phyloP scores from a whole-genome alignment of 2,329 filamentous ascomycete species.

The Mycocentrospora acerina region DNA sequence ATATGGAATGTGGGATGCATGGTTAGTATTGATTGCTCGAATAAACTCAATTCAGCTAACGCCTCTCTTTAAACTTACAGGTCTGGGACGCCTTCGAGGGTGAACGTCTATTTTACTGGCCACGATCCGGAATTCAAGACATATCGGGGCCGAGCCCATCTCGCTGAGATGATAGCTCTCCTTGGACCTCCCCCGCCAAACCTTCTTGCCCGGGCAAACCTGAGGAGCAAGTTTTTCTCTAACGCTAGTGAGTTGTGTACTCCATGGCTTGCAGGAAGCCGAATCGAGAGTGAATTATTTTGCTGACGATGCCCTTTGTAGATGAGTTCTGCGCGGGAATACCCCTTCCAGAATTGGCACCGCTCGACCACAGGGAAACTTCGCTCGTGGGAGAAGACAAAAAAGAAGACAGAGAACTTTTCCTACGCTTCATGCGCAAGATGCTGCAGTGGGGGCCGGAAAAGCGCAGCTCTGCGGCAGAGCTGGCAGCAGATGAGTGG shows the following conservation, averaged over 20 bases:
- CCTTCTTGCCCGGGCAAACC: slow-evolving; percentile 11
- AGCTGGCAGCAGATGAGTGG: slow-evolving; percentile 20
- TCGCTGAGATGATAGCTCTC: slow-evolving; percentile 28
- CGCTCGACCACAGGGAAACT: slow-evolving; percentile 24
- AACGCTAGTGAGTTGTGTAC: slow-evolving; percentile 3
- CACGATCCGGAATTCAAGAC: slow-evolving; percentile 15
- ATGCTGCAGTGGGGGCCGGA: slow-evolving; percentile 43
- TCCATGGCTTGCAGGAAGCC: too few species aligned
- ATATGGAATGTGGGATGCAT: slow-evolving; percentile 44
- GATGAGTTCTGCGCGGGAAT: slow-evolving; percentile 30
- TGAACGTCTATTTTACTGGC: slow-evolving; percentile 33
- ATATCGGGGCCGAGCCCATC: slow-evolving; percentile 28
- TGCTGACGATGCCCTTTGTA: slow-evolving; percentile 6
- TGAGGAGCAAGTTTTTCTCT: slow-evolving; percentile 17
- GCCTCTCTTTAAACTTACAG: too few species aligned
- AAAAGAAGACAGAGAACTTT: slow-evolving; percentile 31
- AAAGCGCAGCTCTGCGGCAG: slow-evolving; percentile 16
- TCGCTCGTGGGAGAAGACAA: slow-evolving; percentile 27
- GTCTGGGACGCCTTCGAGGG: slow-evolving; percentile 43
- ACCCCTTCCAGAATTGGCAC: slow-evolving; percentile 26
- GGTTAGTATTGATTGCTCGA: slow-evolving; percentile 17
- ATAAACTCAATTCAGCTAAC: too few species aligned
- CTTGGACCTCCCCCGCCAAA: slow-evolving; percentile 20
- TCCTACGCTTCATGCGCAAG: slow-evolving; percentile 38
- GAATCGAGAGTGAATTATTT: too few species aligned